Evolutionary conservation across 2,329 filamentous ascomycete species (phyloP).

Genomic region (Scolecobasidium constrictum): DNA sequence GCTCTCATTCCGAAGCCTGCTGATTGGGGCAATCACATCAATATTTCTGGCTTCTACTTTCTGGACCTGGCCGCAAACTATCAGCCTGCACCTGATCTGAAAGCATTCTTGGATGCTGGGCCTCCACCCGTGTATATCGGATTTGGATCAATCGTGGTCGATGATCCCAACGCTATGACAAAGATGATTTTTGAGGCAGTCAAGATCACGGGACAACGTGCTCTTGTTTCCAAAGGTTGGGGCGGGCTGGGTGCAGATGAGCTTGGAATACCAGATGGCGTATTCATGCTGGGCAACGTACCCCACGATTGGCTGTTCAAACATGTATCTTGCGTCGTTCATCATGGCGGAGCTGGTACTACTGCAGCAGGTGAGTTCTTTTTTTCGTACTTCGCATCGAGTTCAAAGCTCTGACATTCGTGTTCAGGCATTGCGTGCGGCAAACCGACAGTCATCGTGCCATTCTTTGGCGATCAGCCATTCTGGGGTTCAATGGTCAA

Average conservation of each 20-base stretch:
- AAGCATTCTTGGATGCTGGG: conserved; percentile 26
- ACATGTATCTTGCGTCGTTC: conserved; percentile 69
- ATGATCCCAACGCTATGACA: conserved; percentile 31
- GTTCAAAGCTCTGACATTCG: no score
- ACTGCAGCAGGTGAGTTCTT: no score
- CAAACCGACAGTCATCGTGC: conserved; percentile 70
- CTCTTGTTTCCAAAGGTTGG: conserved; percentile 80
- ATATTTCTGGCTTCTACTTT: conserved; percentile 30
- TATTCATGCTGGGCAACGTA: conserved; percentile 76
- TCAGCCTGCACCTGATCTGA: conserved; percentile 26
- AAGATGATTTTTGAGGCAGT: conserved; percentile 31
- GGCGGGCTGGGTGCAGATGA: conserved; percentile 58
- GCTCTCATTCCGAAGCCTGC: conserved; percentile 12
- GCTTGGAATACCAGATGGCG: conserved; percentile 51
- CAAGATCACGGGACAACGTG: conserved; percentile 54
- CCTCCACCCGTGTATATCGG: conserved; percentile 27
- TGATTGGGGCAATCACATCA: conserved; percentile 26
- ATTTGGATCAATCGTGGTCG: conserved; percentile 31
- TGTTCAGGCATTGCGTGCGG: conserved; percentile 76
- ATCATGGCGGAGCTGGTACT: conserved; percentile 81
- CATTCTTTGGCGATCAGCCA: conserved; percentile 54
- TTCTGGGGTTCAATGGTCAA: conserved; percentile 46
- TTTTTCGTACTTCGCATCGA: no score
- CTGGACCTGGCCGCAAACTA: conserved; percentile 27
- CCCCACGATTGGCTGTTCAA: conserved; percentile 87